Evolutionary conservation across 2,329 filamentous ascomycete species (phyloP).

Genomic region (Cladosporium oxysporum): DNA sequence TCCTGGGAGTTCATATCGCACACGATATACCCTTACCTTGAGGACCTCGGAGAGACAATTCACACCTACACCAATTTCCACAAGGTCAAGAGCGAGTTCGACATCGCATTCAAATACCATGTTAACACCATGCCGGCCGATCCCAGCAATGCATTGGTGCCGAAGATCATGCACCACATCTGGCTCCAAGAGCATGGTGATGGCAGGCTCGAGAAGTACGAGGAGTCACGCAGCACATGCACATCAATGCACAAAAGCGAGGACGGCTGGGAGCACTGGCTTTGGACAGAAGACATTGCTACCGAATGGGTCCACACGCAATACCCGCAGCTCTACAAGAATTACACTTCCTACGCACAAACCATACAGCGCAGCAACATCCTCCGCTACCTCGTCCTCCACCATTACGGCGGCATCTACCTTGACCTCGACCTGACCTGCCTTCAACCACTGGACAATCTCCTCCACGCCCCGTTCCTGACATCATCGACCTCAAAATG

Average conservation of each 20-base stretch:
- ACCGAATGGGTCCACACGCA: constrained; percentile 28
- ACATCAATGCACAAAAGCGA: constrained; percentile 25
- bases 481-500: constrained; percentile 29
- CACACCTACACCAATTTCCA: constrained; percentile 1
- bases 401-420: constrained; percentile 34
- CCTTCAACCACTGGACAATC: constrained; percentile 26
- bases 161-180: constrained; percentile 2
- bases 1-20: not conserved
- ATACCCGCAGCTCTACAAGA: constrained; percentile 30
- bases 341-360: constrained; percentile 30
- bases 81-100: not conserved
- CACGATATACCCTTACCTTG: not conserved
- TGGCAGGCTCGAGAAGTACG: constrained; percentile 23
- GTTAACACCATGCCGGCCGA: not conserved
- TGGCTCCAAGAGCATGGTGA: not conserved
- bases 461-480: constrained; percentile 29
- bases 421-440: constrained; percentile 35
- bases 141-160: not conserved
- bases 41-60: not conserved
- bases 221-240: constrained; percentile 28
- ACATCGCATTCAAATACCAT: not conserved
- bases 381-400: constrained; percentile 32
- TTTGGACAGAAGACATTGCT: constrained; percentile 31
- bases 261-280: constrained; percentile 25
- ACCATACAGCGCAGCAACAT: constrained; percentile 35